A percentile compares a stretch with the other conserved stretches of the same genome.
phyloP scores from a whole-genome alignment of 352 stramenopile species.

The Globisporangium okanoganense region DNA sequence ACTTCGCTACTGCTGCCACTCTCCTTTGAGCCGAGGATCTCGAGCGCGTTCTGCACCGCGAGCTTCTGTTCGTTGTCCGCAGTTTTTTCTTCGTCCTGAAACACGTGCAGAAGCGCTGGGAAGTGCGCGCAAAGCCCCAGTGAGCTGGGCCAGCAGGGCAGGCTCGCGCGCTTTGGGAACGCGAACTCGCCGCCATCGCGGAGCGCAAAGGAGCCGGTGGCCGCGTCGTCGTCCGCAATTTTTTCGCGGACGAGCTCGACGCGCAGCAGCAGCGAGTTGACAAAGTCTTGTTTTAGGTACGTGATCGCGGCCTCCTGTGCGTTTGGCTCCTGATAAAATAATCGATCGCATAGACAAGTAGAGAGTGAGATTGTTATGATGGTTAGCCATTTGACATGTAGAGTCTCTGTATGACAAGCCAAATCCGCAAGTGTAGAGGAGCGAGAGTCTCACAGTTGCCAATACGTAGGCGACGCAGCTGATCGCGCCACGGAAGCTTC shows the following conservation, averaged over 20 bases:
- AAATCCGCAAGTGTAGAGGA: background rate
- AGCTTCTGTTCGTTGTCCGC: constrained; percentile 9
- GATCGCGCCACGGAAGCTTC: constrained; percentile 44
- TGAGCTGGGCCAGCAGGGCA: constrained; percentile 42
- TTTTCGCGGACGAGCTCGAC: constrained; percentile 34
- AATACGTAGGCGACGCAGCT: constrained; percentile 51
- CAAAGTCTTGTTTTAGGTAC: constrained; percentile 65
- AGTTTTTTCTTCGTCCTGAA: constrained; percentile 37
- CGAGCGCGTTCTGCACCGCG: constrained; percentile 48
- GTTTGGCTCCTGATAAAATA: constrained; percentile 16
- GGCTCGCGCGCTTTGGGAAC: constrained; percentile 39
- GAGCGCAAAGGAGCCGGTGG: constrained; percentile 14
- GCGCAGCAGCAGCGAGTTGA: constrained; percentile 58
- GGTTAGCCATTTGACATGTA: background rate
- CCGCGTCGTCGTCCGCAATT: background rate
- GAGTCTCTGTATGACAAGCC: background rate
- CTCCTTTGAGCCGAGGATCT: constrained; percentile 41
- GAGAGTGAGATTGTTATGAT: background rate
- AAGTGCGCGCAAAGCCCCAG: constrained; percentile 15
- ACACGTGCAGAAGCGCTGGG: constrained; percentile 39
- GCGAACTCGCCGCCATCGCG: constrained; percentile 25
- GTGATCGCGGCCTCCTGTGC: constrained; percentile 30
- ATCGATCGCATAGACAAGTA: background rate
- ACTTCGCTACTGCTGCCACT: background rate
- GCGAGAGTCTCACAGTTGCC: constrained; percentile 13